Conservation (phyloP, 2,329 filamentous ascomycete genomes). For the Huntiella decipiens region DNA sequence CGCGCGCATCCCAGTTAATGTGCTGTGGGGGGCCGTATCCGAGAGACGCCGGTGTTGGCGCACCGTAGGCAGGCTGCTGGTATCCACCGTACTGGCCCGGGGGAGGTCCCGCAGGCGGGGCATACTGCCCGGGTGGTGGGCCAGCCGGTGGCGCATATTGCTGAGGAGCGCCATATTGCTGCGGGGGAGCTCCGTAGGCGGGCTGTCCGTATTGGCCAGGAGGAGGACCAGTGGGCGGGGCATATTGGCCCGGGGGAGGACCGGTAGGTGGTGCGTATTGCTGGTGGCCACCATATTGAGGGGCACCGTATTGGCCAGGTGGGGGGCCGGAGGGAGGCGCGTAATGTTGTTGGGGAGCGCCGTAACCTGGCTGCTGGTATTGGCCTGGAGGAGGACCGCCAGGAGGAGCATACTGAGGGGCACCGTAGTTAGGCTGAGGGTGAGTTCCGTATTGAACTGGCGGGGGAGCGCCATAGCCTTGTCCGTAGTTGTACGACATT, state of each 20-base stretch:
- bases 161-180: conserved; percentile 9
- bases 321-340: conserved; percentile 6
- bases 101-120: conserved; percentile 17
- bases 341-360: conserved; percentile 17
- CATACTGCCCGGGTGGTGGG: conserved; percentile 14
- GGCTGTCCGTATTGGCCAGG: conserved; percentile 9
- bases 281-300: conserved; percentile 4
- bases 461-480: conserved; percentile 15
- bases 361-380: conserved; percentile 21
- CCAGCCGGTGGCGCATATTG: conserved; percentile 16
- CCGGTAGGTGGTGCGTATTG: conserved; percentile 5
- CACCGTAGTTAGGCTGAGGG: conserved; percentile 19
- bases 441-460: conserved; percentile 15
- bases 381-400: conserved; percentile 15
- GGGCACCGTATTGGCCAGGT: conserved; percentile 10
- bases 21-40: conserved; percentile 59
- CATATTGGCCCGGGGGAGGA: conserved; percentile 13
- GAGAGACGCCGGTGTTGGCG: conserved; percentile 45
- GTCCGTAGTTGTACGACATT: conserved; percentile 11
- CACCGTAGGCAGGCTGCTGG: conserved; percentile 17
- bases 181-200: background rate
- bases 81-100: conserved; percentile 10
- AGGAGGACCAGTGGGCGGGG: conserved; percentile 17
- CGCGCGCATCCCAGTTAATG: conserved; percentile 47
- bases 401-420: conserved; percentile 10